phyloP scores from a whole-genome alignment of 352 stramenopile species.

The Phytopythium aichiense region DNA sequence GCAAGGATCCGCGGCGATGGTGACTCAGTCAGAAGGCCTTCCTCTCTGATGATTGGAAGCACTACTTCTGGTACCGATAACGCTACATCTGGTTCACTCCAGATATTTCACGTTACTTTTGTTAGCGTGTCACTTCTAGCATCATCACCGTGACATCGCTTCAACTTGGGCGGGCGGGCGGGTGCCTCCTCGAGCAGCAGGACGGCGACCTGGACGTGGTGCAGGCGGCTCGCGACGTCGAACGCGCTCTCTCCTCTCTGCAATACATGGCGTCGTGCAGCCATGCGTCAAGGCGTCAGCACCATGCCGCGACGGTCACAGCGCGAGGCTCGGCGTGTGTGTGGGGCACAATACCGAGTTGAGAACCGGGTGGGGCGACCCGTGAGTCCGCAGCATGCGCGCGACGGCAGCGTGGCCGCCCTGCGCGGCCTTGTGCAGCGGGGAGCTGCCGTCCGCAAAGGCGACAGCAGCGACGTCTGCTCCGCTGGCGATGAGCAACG shows the following conservation, averaged over 20 bases:
- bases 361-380: conserved; percentile 10
- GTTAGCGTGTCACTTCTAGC: no score
- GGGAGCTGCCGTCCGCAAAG: conserved; percentile 11
- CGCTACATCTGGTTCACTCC: no score
- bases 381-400: conserved; percentile 20
- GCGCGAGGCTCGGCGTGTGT: no score
- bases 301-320: no score
- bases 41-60: no score
- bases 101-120: no score
- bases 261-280: no score
- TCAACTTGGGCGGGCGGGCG: neutral
- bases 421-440: conserved; percentile 42
- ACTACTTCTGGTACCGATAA: no score
- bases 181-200: conserved; percentile 6
- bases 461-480: conserved; percentile 16
- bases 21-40: neutral
- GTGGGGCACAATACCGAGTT: conserved; percentile 17
- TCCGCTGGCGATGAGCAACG: conserved; percentile 19
- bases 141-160: no score
- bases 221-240: conserved; percentile 24
- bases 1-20: neutral
- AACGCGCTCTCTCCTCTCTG: conserved; percentile 28
- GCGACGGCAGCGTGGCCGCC: conserved; percentile 17
- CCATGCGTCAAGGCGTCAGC: no score
- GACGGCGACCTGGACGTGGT: conserved; percentile 27